Conservation (phyloP, 2,329 filamentous ascomycete species). For the Moelleriella libera region DNA sequence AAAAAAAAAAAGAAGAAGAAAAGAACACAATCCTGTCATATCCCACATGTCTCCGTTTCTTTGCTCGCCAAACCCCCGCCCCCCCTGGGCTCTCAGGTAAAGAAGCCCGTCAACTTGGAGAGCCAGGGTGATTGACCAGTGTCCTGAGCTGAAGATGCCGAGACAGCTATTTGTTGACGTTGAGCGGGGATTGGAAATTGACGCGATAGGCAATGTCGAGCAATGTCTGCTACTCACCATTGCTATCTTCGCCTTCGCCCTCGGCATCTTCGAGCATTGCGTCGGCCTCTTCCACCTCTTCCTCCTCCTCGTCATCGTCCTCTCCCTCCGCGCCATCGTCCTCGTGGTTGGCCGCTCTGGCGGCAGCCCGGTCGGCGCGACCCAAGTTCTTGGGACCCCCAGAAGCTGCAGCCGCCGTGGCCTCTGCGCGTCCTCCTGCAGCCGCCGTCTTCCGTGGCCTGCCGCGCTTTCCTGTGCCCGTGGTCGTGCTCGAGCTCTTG, state of each 20-base stretch:
- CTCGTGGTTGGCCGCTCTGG: slow-evolving; percentile 1
- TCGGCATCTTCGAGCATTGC: slow-evolving; percentile 7
- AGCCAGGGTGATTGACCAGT: slow-evolving; percentile 2
- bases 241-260: slow-evolving; percentile 7
- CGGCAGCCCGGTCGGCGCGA: not conserved
- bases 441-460: slow-evolving; percentile 15
- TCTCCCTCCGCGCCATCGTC: not conserved
- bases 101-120: slow-evolving; percentile 2
- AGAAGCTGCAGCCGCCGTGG: slow-evolving; percentile 6
- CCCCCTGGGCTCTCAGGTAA: not conserved
- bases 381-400: slow-evolving; percentile 7
- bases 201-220: slow-evolving; percentile 1
- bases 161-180: not conserved
- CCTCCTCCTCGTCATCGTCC: not conserved
- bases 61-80: not conserved
- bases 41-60: not conserved
- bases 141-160: not conserved
- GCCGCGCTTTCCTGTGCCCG: slow-evolving; percentile 11
- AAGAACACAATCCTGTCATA: not conserved
- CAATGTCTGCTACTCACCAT: slow-evolving; percentile 4
- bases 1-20: not conserved
- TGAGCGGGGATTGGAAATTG: not conserved
- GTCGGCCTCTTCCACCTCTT: slow-evolving; percentile 3
- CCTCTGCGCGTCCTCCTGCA: slow-evolving; percentile 1
- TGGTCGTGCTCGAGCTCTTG: slow-evolving; percentile 4